These are phyloP conservation scores for Kwoniella pini DNA, from an alignment of 768 basidiomycete species.

Conservation along the genomic window DNA sequence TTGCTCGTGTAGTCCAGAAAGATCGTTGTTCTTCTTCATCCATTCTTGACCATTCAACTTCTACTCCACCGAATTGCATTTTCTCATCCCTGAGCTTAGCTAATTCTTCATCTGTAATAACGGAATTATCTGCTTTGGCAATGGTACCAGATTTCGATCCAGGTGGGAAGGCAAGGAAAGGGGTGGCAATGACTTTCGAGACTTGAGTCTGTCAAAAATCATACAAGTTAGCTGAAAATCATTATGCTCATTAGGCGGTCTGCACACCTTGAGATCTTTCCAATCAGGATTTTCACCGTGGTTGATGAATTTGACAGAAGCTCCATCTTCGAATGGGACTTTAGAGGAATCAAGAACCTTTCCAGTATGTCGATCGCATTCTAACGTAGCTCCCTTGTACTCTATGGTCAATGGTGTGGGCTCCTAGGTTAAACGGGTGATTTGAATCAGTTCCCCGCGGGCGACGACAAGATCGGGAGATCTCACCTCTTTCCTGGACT, in stretches of 20 bases:
- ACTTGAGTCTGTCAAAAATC: conserved; percentile 33
- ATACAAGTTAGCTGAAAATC: not conserved
- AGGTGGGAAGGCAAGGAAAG: conserved; percentile 54
- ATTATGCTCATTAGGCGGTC: not conserved
- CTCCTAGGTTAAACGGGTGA: no score
- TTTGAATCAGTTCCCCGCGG: no score
- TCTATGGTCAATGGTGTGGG: conserved; percentile 36
- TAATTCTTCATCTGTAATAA: conserved; percentile 48
- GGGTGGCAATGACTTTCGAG: conserved; percentile 34
- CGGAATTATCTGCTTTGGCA: conserved; percentile 37
- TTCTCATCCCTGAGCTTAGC: conserved; percentile 45
- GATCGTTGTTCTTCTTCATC: conserved; percentile 47
- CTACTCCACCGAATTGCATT: conserved; percentile 44
- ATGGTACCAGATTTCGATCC: conserved; percentile 47
- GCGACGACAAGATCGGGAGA: no score
- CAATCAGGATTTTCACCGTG: conserved; percentile 52
- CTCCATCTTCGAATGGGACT: conserved; percentile 41
- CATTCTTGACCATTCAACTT: conserved; percentile 46
- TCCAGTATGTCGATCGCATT: conserved; percentile 44
- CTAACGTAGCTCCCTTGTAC: conserved; percentile 49
- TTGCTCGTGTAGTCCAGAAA: conserved; percentile 53
- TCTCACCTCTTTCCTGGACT: conserved; percentile 22
- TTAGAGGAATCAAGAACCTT: conserved; percentile 41
- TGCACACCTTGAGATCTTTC: conserved; percentile 55
- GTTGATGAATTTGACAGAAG: conserved; percentile 51